phyloP scores from a whole-genome alignment of 129 eudicot genomes.

The Tagetes patula region DNA sequence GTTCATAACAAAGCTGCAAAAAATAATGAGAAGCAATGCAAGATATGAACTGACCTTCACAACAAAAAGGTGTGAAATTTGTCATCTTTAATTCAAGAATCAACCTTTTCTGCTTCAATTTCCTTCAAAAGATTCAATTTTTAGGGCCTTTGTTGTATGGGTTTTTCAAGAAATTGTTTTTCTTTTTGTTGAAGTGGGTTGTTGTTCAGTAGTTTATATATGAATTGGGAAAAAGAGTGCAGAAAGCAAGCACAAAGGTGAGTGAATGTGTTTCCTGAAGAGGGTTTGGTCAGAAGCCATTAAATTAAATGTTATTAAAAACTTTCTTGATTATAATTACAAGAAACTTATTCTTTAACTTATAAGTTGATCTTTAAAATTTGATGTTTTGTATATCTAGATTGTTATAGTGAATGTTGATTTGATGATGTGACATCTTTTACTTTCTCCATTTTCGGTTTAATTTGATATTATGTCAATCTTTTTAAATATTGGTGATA shows the following conservation, averaged over 20 bases:
- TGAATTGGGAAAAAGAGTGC: slow-evolving; percentile 18
- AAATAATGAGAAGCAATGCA: slow-evolving; percentile 4
- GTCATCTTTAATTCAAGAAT: slow-evolving; percentile 22
- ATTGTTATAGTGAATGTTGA: not conserved
- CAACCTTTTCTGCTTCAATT: slow-evolving; percentile 23
- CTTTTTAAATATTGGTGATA: not conserved
- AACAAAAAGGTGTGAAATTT: slow-evolving; percentile 4
- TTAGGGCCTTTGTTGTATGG: slow-evolving; percentile 1
- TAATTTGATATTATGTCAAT: slow-evolving; percentile 1
- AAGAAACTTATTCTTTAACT: not conserved
- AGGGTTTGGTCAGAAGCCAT: slow-evolving; percentile 18
- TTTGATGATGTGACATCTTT: slow-evolving; percentile 20
- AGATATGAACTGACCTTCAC: slow-evolving; percentile 36
- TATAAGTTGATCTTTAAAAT: not conserved
- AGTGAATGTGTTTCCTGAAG: slow-evolving; percentile 31
- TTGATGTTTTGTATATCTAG: not conserved
- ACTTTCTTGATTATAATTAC: slow-evolving; percentile 18
- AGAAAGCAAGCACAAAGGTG: slow-evolving; percentile 24
- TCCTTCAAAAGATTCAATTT: slow-evolving; percentile 11
- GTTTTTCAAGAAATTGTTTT: not conserved
- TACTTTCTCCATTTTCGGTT: not conserved
- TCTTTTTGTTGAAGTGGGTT: slow-evolving; percentile 12
- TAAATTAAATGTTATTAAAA: slow-evolving; percentile 11
- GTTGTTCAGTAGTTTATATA: slow-evolving; percentile 12
- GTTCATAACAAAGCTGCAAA: slow-evolving; percentile 16